phyloP scores from a whole-genome alignment of 1,284 basidiomycete genomes.

The Malassezia arunalokei region DNA sequence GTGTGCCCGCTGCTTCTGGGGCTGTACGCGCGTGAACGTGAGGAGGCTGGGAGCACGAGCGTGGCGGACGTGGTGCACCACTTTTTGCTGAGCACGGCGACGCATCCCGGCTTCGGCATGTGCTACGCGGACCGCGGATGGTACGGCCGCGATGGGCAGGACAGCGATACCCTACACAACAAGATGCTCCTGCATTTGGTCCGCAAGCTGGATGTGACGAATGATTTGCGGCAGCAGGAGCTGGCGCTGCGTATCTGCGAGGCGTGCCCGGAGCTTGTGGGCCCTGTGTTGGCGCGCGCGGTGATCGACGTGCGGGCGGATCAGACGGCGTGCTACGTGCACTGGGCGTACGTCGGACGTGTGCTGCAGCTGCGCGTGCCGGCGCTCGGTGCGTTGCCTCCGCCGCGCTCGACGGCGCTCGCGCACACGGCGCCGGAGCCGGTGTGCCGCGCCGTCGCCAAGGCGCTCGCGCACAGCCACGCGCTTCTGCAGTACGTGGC shows the following conservation, averaged over 20 bases:
- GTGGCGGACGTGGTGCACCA: constrained; percentile 71
- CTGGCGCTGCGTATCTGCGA: constrained; percentile 64
- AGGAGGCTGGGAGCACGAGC: constrained; percentile 19
- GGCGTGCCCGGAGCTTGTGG: constrained; percentile 73
- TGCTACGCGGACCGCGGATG: constrained; percentile 82
- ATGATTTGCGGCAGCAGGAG: constrained; percentile 74
- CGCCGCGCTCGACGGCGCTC: constrained; percentile 58
- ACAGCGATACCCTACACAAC: constrained; percentile 56
- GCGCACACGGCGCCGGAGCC: constrained; percentile 23
- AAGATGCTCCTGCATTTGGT: constrained; percentile 68
- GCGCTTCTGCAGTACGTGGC: constrained; percentile 70
- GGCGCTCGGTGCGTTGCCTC: constrained; percentile 46
- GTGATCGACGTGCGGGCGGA: constrained; percentile 75
- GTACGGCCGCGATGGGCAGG: constrained; percentile 56
- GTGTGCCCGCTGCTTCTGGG: constrained; percentile 27
- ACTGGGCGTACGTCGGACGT: constrained; percentile 65
- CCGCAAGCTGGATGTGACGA: constrained; percentile 62
- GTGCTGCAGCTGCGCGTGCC: constrained; percentile 68
- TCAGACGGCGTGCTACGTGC: constrained; percentile 69
- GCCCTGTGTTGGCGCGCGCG: constrained; percentile 52
- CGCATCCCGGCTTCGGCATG: constrained; percentile 66
- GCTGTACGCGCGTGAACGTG: constrained; percentile 30
- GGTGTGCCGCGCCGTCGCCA: constrained; percentile 51
- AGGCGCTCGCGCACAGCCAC: constrained; percentile 53
- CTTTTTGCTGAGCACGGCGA: constrained; percentile 75